phyloP scores from a whole-genome alignment of 2,329 filamentous ascomycete genomes.

The Cordyceps militaris region DNA sequence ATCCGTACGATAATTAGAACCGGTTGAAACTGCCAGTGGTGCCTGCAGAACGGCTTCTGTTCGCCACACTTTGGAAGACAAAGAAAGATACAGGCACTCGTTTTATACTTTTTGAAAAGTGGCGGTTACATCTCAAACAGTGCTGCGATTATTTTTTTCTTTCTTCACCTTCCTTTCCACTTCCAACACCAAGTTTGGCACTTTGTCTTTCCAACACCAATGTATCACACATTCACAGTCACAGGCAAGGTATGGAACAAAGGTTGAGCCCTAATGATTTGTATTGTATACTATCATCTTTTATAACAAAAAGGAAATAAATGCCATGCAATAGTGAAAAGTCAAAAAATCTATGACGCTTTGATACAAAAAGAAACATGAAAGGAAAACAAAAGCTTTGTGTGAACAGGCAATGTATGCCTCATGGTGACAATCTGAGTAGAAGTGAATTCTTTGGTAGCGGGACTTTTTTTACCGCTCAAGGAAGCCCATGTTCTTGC shows the following conservation, averaged over 20 bases:
- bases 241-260: background rate
- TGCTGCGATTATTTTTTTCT: background rate
- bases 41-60: no score
- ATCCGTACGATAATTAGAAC: no score
- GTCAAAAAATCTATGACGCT: slow-evolving; percentile 14
- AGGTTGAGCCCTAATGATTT: slow-evolving; percentile 12
- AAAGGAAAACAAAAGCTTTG: background rate
- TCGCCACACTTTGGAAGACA: no score
- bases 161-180: background rate
- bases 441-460: slow-evolving; percentile 2
- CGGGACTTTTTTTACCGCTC: slow-evolving; percentile 10
- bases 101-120: background rate
- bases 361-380: slow-evolving; percentile 12
- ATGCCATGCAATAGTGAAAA: slow-evolving; percentile 13
- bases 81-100: no score
- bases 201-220: no score
- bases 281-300: slow-evolving; percentile 13
- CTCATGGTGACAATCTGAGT: slow-evolving; percentile 6
- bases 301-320: slow-evolving; percentile 13
- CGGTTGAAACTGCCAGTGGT: no score
- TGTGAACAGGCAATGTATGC: slow-evolving; percentile 7
- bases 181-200: no score
- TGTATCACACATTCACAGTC: background rate
- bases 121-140: background rate
- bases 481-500: slow-evolving; percentile 13